Evolutionary conservation across 768 basidiomycete genomes (phyloP), one percentile per base, ranked within the genome.

Genomic region (Pseudohyphozyma bogoriensis): DNA sequence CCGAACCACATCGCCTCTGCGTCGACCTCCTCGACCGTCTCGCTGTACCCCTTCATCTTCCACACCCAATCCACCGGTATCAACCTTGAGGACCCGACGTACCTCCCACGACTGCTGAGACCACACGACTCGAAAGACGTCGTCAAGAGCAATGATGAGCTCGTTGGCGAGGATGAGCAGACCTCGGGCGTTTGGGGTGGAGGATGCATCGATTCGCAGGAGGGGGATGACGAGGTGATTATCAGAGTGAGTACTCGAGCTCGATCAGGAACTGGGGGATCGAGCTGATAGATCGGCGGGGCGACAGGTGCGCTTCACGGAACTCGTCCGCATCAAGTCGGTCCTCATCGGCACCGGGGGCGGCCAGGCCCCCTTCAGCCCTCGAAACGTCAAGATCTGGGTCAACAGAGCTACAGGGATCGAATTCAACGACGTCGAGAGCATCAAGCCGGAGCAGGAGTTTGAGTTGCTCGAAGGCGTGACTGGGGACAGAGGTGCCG

Each of bases 301-400:
- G 7, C 6, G 6, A 18, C 55, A 62, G 59, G 42, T 61, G 22
- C 54, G 54, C 28, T 62, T 64, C 49, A 55, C 60, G 0, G 60
- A 62, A 22, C 56, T 62, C 6, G 68, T 71, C 18, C 60, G 70
- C 18, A 59, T 71, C 46, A 71, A 71, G 63, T 60, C 59, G 11
- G 59, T 67, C 61, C 44, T 67, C 16, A 63, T 67, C 28, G 65
- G 65, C 11, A 67, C 65, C 2, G 65, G 65, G 28, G 65, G 65
- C 28, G 65, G 65, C 16, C 55, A 55, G 16, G 50, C 59, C 28
- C 29, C 59, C 0, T 57, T 53, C 20, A 58, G 62, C 2, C 65
- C 65, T 2, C 56, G 59, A 4, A 47, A 55, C n/a, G 59, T 56
- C 22, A 51, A 59, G 29, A 56, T 64, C 5, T 71, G 68, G 68